Percentiles rank a stretch among this genome's conserved stretches.
Evolutionary conservation across 1,284 basidiomycete species (phyloP).

Genomic region (Coniophora puteana): DNA sequence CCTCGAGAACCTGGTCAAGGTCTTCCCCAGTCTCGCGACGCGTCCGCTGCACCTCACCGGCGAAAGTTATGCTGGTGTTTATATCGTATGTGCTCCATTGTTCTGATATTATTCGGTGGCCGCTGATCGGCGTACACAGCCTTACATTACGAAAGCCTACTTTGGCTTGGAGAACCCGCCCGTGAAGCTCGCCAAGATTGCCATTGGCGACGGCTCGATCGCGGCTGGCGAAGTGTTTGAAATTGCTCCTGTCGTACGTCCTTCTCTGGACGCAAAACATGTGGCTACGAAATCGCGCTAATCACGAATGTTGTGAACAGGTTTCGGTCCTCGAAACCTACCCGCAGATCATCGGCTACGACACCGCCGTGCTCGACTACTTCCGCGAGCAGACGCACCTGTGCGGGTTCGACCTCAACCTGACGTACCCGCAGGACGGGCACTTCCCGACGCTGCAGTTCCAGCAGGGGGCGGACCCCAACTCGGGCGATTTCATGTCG

Average conservation of each 20-base stretch:
- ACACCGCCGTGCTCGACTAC: constrained; percentile 59
- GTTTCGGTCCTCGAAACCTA: constrained; percentile 60
- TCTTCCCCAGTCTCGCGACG: constrained; percentile 58
- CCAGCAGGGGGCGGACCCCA: constrained; percentile 18
- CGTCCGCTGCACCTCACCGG: constrained; percentile 62
- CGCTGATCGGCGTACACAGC: constrained; percentile 33
- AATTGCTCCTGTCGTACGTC: constrained; percentile 49
- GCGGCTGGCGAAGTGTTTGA: constrained; percentile 44
- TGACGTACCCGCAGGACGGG: constrained; percentile 65
- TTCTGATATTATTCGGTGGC: constrained; percentile 1
- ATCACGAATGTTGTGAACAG: constrained; percentile 26
- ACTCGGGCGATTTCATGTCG: constrained; percentile 27
- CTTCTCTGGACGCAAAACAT: constrained; percentile 5
- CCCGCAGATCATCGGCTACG: constrained; percentile 70
- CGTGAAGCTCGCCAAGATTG: constrained; percentile 61
- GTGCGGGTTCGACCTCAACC: constrained; percentile 63
- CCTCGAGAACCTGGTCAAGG: constrained; percentile 58
- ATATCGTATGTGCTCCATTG: constrained; percentile 41
- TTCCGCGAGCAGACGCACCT: constrained; percentile 63
- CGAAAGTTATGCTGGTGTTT: constrained; percentile 66
- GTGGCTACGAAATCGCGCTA: not conserved
- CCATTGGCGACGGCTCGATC: constrained; percentile 66
- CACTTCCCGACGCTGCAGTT: constrained; percentile 46
- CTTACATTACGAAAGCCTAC: constrained; percentile 71
- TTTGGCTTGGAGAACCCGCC: constrained; percentile 61